Percentiles rank a stretch among this genome's conserved stretches.
Evolutionary conservation across 768 basidiomycete genomes (phyloP).

Genomic region (Cystobasidiopsis lactophilus): DNA sequence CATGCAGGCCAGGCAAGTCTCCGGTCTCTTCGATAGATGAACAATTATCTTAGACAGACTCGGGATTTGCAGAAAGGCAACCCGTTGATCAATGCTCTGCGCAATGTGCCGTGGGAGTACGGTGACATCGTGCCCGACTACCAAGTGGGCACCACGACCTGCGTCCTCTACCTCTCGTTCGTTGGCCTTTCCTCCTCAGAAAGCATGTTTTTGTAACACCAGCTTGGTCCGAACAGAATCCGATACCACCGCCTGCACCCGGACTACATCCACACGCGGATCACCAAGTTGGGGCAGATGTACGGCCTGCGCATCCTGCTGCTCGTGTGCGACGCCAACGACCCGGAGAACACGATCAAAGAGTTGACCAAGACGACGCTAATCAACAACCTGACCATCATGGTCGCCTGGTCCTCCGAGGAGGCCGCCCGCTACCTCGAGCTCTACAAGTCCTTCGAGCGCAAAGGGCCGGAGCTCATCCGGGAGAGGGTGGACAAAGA

Average conservation of each 20-base stretch:
- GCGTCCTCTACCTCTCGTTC: conserved; percentile 70
- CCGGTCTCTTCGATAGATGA: too few relatives aligned
- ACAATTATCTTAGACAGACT: too few relatives aligned
- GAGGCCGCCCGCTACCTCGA: conserved; percentile 82
- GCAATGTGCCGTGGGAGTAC: conserved; percentile 79
- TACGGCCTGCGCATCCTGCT: conserved; percentile 71
- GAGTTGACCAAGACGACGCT: conserved; percentile 71
- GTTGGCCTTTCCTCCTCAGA: not conserved
- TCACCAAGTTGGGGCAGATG: conserved; percentile 57
- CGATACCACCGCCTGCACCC: conserved; percentile 92
- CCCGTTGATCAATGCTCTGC: conserved; percentile 62
- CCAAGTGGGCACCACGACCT: conserved; percentile 83
- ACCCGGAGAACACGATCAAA: conserved; percentile 74
- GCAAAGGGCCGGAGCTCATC: conserved; percentile 77
- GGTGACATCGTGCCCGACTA: conserved; percentile 85
- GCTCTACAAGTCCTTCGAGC: conserved; percentile 80
- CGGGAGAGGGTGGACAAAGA: conserved; percentile 85
- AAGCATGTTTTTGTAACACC: not conserved
- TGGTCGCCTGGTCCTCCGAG: conserved; percentile 80
- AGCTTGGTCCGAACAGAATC: conserved; percentile 33
- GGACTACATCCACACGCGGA: conserved; percentile 80
- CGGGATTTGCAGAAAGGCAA: conserved; percentile 43
- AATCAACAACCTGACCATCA: conserved; percentile 76
- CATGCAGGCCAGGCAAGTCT: too few relatives aligned
- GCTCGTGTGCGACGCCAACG: conserved; percentile 74